Base-by-base conservation (phyloP, 345 rosid genomes). In the Raphanus sativus region DNA sequence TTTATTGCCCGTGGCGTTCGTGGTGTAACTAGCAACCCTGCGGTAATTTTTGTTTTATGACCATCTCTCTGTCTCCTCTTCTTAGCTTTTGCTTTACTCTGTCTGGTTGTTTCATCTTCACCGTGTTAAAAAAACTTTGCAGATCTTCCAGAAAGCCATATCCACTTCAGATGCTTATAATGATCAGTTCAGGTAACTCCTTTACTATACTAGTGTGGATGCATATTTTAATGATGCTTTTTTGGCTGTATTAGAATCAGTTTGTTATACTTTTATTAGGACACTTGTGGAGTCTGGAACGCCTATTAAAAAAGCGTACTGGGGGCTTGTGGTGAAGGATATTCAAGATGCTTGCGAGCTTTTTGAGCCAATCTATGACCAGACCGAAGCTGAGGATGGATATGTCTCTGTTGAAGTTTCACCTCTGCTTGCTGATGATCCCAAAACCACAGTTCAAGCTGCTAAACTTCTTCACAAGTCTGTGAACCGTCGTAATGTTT, bases 21-120 rank as follows among this genome's bases (percentile, higher is more conserved):
- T 84, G 99, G 98, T 68, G 99, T 94, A 12, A 94, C 99, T n/a
- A 94, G 99, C 89, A 92, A 94, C 84, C 98, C 99, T 24, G 98
- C 98, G 88, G 98, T 94, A 90, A 77, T 6, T 64, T 42, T 28
- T n/a, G n/a, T 26, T 65, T 30, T 3, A 15, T 25, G 7, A 33
- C 5, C 45, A 32, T 28, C 24, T 30, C 65, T 61, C n/a, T 54
- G 34, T 66, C 6, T 40, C 1, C 45, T 48, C 40, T 38, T 28
- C 4, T 36, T 33, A 52, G 8, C 21, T 69, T 34, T 65, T n/a
- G 28, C 5, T 25, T 12, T 54, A 10, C 34, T 75, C 16, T 28
- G 29, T 38, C 24, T 50, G n/a, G 1, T 61, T 76, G 48, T 56
- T 42, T n/a, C 67, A 7, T 66, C 4, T 73, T 60, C 28, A 16